These are phyloP conservation scores for Cladophialophora yegresii DNA, from an alignment of 2,329 filamentous ascomycete genomes.

Conservation along the genomic window DNA sequence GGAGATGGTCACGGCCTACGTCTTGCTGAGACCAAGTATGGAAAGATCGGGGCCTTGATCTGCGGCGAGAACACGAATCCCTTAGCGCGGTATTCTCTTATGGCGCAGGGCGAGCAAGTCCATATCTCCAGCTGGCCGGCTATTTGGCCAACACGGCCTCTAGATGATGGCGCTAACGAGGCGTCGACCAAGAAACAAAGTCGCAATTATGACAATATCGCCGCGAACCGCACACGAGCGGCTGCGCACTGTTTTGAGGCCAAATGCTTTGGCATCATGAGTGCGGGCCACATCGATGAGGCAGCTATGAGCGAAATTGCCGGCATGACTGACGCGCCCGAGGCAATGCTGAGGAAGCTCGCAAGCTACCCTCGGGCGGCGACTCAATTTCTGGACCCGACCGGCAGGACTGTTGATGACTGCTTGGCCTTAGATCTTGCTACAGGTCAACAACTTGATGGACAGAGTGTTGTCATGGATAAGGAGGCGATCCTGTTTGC, in stretches of 20 bases:
- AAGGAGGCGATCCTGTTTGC: slow-evolving; percentile 56
- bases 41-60: slow-evolving; percentile 55
- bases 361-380: slow-evolving; percentile 48
- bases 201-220: slow-evolving; percentile 57
- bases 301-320: slow-evolving; percentile 45
- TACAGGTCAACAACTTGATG: neutral
- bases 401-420: slow-evolving; percentile 44
- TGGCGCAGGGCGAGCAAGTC: slow-evolving; percentile 58
- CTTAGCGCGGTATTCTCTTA: slow-evolving; percentile 55
- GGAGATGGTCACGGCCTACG: slow-evolving; percentile 56
- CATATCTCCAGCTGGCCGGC: slow-evolving; percentile 60
- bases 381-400: slow-evolving; percentile 56
- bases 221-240: slow-evolving; percentile 55
- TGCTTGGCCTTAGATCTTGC: slow-evolving; percentile 44
- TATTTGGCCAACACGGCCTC: slow-evolving; percentile 55
- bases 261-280: slow-evolving; percentile 59
- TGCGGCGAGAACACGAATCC: slow-evolving; percentile 63
- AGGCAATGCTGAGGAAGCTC: slow-evolving; percentile 39
- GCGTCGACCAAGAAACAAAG: slow-evolving; percentile 16
- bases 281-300: slow-evolving; percentile 48
- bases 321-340: slow-evolving; percentile 38
- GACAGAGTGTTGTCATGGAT: slow-evolving; percentile 42
- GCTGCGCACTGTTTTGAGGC: slow-evolving; percentile 61
- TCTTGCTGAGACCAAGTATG: slow-evolving; percentile 50
- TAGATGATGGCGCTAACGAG: neutral